Evolutionary conservation across 2,329 filamentous ascomycete species (phyloP).

Genomic region (Botryotinia globosa): DNA sequence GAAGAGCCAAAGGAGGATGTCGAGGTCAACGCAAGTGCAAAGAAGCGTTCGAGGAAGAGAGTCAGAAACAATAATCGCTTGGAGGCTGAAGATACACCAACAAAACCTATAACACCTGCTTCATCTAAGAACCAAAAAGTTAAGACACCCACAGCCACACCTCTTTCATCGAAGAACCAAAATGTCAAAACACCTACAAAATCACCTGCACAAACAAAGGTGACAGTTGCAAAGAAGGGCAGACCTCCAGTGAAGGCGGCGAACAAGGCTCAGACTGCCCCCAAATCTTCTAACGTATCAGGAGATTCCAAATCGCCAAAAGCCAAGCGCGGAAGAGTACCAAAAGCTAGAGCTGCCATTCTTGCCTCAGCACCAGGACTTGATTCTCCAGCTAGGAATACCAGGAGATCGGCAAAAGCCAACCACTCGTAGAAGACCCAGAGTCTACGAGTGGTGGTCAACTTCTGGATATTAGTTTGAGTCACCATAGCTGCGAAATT

Average conservation of each 20-base stretch:
- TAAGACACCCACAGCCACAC: not conserved
- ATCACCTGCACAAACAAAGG: conserved; percentile 10
- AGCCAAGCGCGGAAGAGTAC: conserved; percentile 17
- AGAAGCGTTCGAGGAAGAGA: conserved; percentile 27
- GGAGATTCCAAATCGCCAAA: conserved; percentile 25
- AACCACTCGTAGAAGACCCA: conserved; percentile 37
- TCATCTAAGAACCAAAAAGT: not conserved
- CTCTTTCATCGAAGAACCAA: conserved; percentile 2
- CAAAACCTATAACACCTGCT: conserved; percentile 1
- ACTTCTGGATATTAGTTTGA: conserved; percentile 33
- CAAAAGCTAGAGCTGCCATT: conserved; percentile 22
- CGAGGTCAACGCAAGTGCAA: conserved; percentile 14
- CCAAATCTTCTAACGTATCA: conserved; percentile 24
- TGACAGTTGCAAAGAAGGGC: not conserved
- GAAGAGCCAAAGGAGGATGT: conserved; percentile 15
- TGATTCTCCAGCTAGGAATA: conserved; percentile 22
- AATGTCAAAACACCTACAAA: not conserved
- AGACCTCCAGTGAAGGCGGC: not conserved
- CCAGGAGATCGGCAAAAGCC: conserved; percentile 33
- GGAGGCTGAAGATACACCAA: conserved; percentile 13
- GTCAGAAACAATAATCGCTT: conserved; percentile 32
- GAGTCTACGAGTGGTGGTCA: conserved; percentile 39
- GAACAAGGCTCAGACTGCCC: not conserved
- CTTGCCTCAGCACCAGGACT: conserved; percentile 9
- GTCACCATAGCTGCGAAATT: not conserved